phyloP scores from a whole-genome alignment of 164 flowering plant species.

The Kingdonia uniflora region DNA sequence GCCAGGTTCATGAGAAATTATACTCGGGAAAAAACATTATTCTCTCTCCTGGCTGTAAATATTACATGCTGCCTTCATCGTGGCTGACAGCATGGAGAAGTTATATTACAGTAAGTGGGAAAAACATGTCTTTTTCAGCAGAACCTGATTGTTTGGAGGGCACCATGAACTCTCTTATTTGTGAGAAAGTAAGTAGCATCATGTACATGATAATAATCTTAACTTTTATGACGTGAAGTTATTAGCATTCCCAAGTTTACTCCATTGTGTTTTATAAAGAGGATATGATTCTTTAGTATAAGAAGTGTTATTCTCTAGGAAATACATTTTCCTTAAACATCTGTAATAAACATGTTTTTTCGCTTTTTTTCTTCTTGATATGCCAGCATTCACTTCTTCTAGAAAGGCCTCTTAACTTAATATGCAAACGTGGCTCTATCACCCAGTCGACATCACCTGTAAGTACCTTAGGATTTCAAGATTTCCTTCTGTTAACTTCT shows the following conservation, averaged over 20 bases:
- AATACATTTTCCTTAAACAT: no score
- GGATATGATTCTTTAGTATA: no score
- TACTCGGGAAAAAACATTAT: constrained; percentile 47
- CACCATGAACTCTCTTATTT: constrained; percentile 46
- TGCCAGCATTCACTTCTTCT: constrained; percentile 64
- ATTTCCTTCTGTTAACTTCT: background rate
- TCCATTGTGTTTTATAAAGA: no score
- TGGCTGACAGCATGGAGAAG: constrained; percentile 84
- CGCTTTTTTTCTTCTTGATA: background rate
- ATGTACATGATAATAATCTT: constrained; percentile 7
- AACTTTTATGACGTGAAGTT: no score
- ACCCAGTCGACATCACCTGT: constrained; percentile 50
- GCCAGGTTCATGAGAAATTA: constrained; percentile 83
- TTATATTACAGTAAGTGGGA: constrained; percentile 57
- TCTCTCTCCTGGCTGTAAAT: constrained; percentile 46
- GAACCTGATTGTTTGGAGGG: constrained; percentile 59
- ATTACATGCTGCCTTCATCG: constrained; percentile 75
- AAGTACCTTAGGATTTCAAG: constrained; percentile 25
- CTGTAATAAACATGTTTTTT: background rate
- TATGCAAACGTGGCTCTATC: constrained; percentile 56
- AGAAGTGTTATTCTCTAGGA: background rate
- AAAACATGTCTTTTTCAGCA: constrained; percentile 36
- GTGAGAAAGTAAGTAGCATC: constrained; percentile 47
- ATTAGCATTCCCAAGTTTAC: no score
- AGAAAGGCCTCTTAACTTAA: constrained; percentile 65